Percentiles rank a stretch among this genome's conserved stretches.
phyloP scores from a whole-genome alignment of 2,329 filamentous ascomycete genomes.

The Periconia sp. region DNA sequence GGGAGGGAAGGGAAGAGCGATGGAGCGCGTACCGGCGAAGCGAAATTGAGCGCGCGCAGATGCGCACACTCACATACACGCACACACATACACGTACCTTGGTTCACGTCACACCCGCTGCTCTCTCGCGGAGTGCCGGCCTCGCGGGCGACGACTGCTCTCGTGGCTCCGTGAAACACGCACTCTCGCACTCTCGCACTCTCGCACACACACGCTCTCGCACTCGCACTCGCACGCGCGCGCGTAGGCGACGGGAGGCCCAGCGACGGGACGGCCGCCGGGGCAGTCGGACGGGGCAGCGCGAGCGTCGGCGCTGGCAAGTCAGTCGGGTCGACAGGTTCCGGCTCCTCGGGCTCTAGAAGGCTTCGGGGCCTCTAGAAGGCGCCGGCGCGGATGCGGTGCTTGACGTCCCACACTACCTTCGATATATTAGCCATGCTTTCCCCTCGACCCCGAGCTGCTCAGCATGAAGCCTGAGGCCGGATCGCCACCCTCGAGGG shows the following conservation, averaged over 20 bases:
- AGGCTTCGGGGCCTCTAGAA: slow-evolving; percentile 19
- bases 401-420: slow-evolving; percentile 23
- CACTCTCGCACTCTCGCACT: too few species aligned
- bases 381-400: slow-evolving; percentile 18
- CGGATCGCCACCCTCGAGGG: not conserved
- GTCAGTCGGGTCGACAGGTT: slow-evolving; percentile 15
- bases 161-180: not conserved
- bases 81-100: slow-evolving; percentile 21
- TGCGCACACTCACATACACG: slow-evolving; percentile 36
- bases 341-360: slow-evolving; percentile 22
- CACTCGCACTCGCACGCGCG: slow-evolving; percentile 1
- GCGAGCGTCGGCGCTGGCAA: slow-evolving; percentile 5
- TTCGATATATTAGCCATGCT: slow-evolving; percentile 40
- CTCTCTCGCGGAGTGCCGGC: too few species aligned
- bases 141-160: slow-evolving; percentile 12
- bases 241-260: not conserved
- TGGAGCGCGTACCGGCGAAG: too few species aligned
- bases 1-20: too few species aligned
- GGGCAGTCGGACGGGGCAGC: not conserved
- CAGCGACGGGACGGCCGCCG: not conserved
- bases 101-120: too few species aligned
- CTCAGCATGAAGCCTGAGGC: slow-evolving; percentile 20
- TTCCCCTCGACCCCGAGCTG: slow-evolving; percentile 21
- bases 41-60: slow-evolving; percentile 40
- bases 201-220: too few species aligned